These are phyloP conservation scores for Coniochaeta sp. DNA, from an alignment of 2,329 filamentous ascomycete species.

Conservation along the genomic window DNA sequence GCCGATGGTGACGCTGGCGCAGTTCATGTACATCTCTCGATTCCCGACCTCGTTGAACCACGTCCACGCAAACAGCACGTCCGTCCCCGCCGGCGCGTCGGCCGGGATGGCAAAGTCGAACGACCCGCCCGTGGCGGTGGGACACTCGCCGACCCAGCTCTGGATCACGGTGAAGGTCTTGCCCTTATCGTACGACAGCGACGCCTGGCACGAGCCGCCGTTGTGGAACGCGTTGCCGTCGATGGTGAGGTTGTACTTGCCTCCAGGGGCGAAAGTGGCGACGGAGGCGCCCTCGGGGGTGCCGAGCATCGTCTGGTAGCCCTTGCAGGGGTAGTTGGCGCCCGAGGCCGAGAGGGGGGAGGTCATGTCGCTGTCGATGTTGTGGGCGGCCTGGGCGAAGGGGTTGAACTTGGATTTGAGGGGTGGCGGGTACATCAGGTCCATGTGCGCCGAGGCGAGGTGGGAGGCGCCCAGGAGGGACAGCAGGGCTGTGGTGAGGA, in stretches of 20 bases:
- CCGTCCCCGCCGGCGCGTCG: constrained; percentile 45
- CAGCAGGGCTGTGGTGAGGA: constrained; percentile 26
- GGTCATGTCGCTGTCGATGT: constrained; percentile 66
- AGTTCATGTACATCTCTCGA: constrained; percentile 80
- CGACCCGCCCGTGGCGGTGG: constrained; percentile 32
- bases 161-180: constrained; percentile 61
- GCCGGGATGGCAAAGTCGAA: constrained; percentile 62
- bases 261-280: constrained; percentile 55
- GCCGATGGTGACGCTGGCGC: constrained; percentile 60
- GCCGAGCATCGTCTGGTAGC: constrained; percentile 42
- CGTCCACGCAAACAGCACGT: constrained; percentile 66
- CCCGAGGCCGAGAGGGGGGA: constrained; percentile 54
- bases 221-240: constrained; percentile 55
- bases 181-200: constrained; percentile 67
- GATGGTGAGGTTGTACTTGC: constrained; percentile 56
- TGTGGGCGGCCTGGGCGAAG: constrained; percentile 27
- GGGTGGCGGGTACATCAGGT: constrained; percentile 45
- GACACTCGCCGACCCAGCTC: constrained; percentile 49
- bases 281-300: constrained; percentile 43
- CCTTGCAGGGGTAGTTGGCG: constrained; percentile 71
- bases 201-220: constrained; percentile 71
- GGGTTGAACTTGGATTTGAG: constrained; percentile 47
- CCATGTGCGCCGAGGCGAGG: constrained; percentile 46
- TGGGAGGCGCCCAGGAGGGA: constrained; percentile 25
- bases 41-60: constrained; percentile 74